Conservation (phyloP, 805 yeast genomes). For the Metschnikowia proteae region DNA sequence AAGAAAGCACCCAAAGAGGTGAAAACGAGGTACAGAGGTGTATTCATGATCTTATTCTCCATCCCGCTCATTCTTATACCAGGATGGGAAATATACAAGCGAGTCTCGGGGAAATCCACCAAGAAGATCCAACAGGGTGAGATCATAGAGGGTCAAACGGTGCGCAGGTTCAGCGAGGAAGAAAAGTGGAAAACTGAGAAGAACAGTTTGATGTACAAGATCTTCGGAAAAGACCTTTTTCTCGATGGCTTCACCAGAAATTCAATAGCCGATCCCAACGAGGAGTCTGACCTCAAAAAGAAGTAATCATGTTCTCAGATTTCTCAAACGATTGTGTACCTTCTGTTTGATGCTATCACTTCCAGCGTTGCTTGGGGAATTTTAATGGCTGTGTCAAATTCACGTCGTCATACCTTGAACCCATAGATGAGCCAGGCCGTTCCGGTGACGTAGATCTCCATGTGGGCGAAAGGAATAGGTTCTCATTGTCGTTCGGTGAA, state of each 20-base stretch:
- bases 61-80: conserved; percentile 36
- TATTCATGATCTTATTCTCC: conserved; percentile 35
- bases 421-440: conserved; percentile 32
- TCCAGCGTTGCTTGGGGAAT: conserved; percentile 14
- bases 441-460: conserved; percentile 31
- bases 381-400: conserved; percentile 24
- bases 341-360: neutral
- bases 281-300: neutral
- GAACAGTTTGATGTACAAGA: conserved; percentile 32
- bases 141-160: conserved; percentile 27
- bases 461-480: conserved; percentile 5
- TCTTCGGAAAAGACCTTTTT: conserved; percentile 41
- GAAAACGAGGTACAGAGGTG: conserved; percentile 34
- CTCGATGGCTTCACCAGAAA: conserved; percentile 43
- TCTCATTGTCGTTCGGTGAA: conserved; percentile 9
- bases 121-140: conserved; percentile 41
- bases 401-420: conserved; percentile 32
- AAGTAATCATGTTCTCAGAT: neutral
- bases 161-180: conserved; percentile 35
- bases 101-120: conserved; percentile 39
- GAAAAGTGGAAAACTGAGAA: conserved; percentile 41
- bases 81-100: conserved; percentile 31
- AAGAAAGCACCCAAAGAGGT: conserved; percentile 40
- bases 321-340: neutral
- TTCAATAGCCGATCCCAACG: conserved; percentile 24